Conservation (phyloP, 306 rosid genomes). For the Cajanus cajan region DNA sequence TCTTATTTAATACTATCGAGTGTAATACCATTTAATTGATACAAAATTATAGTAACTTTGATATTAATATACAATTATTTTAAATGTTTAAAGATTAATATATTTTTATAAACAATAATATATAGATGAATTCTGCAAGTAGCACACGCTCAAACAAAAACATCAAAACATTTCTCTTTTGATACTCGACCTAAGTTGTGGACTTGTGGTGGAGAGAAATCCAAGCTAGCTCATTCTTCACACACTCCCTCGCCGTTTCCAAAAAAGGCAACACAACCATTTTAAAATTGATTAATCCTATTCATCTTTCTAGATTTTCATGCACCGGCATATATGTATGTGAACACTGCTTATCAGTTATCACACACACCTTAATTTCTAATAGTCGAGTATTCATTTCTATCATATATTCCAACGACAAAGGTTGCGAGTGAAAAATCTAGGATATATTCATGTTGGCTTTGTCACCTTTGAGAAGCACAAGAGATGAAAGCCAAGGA, state of each 20-base stretch:
- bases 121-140: constrained; percentile 33
- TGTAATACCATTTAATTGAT: no score
- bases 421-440: not conserved
- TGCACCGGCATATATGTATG: not conserved
- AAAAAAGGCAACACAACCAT: constrained; percentile 12
- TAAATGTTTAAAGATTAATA: no score
- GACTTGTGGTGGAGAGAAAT: constrained; percentile 71
- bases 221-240: constrained; percentile 29
- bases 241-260: constrained; percentile 31
- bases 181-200: constrained; percentile 57
- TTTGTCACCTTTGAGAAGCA: constrained; percentile 63
- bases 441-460: constrained; percentile 57
- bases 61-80: no score
- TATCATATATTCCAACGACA: not conserved
- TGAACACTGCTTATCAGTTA: not conserved
- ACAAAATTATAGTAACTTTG: no score
- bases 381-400: not conserved
- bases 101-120: not conserved
- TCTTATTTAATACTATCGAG: no score
- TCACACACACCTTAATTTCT: not conserved
- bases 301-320: not conserved
- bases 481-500: constrained; percentile 56
- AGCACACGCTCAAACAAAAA: constrained; percentile 49
- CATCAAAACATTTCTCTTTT: constrained; percentile 41
- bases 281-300: not conserved